phyloP scores from a whole-genome alignment of 2,329 filamentous ascomycete species.

The Magnaporthales sp. region DNA sequence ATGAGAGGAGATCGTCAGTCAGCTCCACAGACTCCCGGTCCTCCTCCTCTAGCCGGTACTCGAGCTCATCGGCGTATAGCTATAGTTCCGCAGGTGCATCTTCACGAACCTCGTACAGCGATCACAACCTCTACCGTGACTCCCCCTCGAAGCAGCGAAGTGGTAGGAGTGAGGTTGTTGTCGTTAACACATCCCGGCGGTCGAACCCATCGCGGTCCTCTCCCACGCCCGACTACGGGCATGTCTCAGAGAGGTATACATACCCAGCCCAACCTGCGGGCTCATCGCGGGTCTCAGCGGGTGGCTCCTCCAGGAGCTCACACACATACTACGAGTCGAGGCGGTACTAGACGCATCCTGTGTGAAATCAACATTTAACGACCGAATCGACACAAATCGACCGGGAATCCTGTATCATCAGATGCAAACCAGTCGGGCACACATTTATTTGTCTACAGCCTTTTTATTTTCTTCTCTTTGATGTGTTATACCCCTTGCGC shows the following conservation, averaged over 20 bases:
- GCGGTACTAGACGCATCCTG: background rate
- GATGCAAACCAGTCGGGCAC: background rate
- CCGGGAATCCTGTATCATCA: background rate
- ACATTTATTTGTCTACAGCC: background rate
- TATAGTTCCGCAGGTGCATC: background rate
- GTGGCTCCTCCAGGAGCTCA: background rate
- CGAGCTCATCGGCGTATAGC: background rate
- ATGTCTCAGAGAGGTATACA: background rate
- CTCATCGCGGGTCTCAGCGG: background rate
- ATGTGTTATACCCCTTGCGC: background rate
- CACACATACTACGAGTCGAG: background rate
- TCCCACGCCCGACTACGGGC: background rate
- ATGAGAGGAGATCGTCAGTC: slow-evolving; percentile 1
- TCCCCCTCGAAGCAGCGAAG: background rate
- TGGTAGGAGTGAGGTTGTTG: slow-evolving; percentile 1
- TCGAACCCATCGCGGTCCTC: background rate
- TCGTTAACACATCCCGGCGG: background rate
- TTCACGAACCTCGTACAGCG: background rate
- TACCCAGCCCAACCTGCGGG: background rate
- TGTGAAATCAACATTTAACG: background rate
- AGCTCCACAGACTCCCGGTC: slow-evolving; percentile 1
- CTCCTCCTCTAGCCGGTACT: background rate
- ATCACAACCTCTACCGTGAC: slow-evolving; percentile 1
- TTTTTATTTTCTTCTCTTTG: background rate
- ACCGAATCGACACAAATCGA: background rate